Conservation (phyloP, 148 eudicot species). For the Cornus kousa region DNA sequence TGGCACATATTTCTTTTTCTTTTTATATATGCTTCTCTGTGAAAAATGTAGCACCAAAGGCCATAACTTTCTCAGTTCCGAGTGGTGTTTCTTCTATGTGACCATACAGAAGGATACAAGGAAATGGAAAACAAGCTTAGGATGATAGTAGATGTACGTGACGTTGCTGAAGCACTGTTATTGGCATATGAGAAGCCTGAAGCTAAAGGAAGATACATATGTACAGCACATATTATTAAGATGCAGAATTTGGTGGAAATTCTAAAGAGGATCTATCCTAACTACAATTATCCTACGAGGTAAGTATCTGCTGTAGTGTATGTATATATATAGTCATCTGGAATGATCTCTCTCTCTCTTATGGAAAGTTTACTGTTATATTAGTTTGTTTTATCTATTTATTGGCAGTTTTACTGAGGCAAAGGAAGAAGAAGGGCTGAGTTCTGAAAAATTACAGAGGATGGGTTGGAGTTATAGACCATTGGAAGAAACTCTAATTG, state of each 20-base stretch:
- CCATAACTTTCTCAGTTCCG: neutral
- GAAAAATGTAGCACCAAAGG: neutral
- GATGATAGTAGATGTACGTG: slow-evolving; percentile 72
- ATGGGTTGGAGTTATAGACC: slow-evolving; percentile 41
- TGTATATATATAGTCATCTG: neutral
- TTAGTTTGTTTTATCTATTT: neutral
- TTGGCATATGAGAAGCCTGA: slow-evolving; percentile 72
- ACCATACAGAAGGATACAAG: slow-evolving; percentile 43
- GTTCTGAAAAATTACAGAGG: slow-evolving; percentile 33
- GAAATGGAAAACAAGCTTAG: slow-evolving; percentile 43
- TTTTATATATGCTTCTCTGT: no score
- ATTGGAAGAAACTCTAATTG: slow-evolving; percentile 36
- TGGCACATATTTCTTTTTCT: no score
- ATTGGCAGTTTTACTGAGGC: slow-evolving; percentile 31
- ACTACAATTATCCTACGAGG: slow-evolving; percentile 45
- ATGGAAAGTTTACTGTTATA: neutral
- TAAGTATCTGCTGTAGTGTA: slow-evolving; percentile 13
- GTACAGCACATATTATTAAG: slow-evolving; percentile 42
- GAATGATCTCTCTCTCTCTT: neutral
- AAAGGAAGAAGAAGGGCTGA: slow-evolving; percentile 8
- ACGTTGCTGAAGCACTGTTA: slow-evolving; percentile 64
- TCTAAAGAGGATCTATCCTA: slow-evolving; percentile 24
- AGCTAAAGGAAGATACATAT: slow-evolving; percentile 74
- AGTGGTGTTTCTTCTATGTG: neutral
- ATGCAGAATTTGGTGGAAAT: slow-evolving; percentile 49